phyloP scores from a whole-genome alignment of 345 rosid species.

The Populus pruinosa region DNA sequence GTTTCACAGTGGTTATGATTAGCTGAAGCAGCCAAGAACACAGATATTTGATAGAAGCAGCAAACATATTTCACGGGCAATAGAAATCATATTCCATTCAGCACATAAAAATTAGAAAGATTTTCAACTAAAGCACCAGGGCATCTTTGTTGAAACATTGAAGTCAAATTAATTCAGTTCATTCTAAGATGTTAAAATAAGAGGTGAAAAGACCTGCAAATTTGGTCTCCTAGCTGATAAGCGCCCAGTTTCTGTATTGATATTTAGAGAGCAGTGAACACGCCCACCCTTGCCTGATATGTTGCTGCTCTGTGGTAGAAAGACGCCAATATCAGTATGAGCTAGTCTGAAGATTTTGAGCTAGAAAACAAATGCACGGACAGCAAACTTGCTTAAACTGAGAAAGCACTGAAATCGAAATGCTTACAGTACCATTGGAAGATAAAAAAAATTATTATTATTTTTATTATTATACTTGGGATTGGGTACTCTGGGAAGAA shows the following conservation, averaged over 20 bases:
- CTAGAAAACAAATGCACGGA: not conserved
- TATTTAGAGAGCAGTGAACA: constrained; percentile 92
- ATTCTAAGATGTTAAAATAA: not conserved
- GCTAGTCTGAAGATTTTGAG: not conserved
- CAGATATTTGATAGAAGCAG: not conserved
- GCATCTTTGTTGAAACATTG: not conserved
- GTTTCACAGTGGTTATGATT: not conserved
- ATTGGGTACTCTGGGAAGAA: not conserved
- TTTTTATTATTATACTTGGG: not conserved
- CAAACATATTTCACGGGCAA: not conserved
- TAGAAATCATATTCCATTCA: not conserved
- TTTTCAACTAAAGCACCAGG: not conserved
- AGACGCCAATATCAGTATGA: not conserved
- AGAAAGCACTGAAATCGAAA: not conserved
- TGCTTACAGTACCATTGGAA: not conserved
- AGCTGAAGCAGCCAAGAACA: not conserved
- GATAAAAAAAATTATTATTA: not conserved
- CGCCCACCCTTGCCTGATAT: constrained; percentile 79
- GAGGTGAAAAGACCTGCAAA: constrained; percentile 71
- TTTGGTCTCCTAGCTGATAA: constrained; percentile 97
- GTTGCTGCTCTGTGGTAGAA: constrained; percentile 60
- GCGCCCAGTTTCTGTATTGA: constrained; percentile 98
- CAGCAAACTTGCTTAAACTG: not conserved
- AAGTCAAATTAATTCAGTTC: not conserved
- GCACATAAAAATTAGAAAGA: constrained; percentile 1